Conservation (phyloP, 257 asterid species). For the Plectranthus barbatus region DNA sequence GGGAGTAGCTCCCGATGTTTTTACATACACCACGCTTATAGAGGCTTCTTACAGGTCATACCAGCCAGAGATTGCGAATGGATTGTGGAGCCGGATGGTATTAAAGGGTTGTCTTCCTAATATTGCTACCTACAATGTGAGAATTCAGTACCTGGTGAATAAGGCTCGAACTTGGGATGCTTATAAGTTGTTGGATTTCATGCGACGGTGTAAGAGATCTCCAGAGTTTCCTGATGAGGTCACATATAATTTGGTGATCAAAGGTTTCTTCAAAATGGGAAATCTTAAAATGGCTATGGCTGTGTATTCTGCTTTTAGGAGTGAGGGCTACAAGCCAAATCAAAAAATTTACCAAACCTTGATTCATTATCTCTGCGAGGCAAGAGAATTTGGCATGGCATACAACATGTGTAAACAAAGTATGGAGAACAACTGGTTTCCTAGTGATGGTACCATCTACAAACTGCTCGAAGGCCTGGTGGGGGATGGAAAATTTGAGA, state of each 20-base stretch:
- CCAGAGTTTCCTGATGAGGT: slow-evolving; percentile 64
- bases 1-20: slow-evolving; percentile 61
- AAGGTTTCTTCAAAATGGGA: slow-evolving; percentile 58
- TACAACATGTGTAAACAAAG: slow-evolving; percentile 53
- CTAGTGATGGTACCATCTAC: slow-evolving; percentile 46
- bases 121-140: slow-evolving; percentile 62
- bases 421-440: slow-evolving; percentile 66
- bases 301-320: slow-evolving; percentile 43
- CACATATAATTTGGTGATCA: slow-evolving; percentile 72
- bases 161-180: slow-evolving; percentile 72
- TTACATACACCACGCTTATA: slow-evolving; percentile 68
- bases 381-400: slow-evolving; percentile 45
- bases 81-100: slow-evolving; percentile 76
- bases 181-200: slow-evolving; percentile 39
- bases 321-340: slow-evolving; percentile 55
- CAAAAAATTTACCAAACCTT: slow-evolving; percentile 65
- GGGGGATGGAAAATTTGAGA: slow-evolving; percentile 31
- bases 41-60: slow-evolving; percentile 56
- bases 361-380: slow-evolving; percentile 59
- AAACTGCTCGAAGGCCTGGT: slow-evolving; percentile 51
- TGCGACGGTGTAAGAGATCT: slow-evolving; percentile 32
- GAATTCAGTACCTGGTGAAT: slow-evolving; percentile 64
- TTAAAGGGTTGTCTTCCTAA: slow-evolving; percentile 64
- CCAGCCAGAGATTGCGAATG: slow-evolving; percentile 49
- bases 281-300: slow-evolving; percentile 49